Evolutionary conservation across 1,284 basidiomycete genomes (phyloP), one percentile per base, ranked within the genome.

Genomic region (Meira miltonrushii): DNA sequence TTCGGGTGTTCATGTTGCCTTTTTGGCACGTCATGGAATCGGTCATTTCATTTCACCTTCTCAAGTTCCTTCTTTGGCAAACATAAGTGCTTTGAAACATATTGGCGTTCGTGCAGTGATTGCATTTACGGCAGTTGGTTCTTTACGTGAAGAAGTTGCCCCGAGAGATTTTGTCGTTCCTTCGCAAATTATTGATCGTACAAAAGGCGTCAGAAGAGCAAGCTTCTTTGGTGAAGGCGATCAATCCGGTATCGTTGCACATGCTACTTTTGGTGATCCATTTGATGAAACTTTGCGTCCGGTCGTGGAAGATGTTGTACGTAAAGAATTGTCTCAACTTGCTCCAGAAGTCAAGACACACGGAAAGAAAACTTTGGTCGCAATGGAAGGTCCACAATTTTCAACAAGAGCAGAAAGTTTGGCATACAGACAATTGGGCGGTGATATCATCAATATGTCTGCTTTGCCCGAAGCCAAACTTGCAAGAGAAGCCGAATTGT

Each of bases 351-450:
- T 75, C 28, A 63, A 65, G 17, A 68, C 75, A 23, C 90, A 93
- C 79, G 85, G 84, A 17, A 86, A 84, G 48, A 93, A 89, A 82
- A 88, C 86, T 10, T 86, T 95, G 57, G 87, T 98, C 44, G 94
- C 91, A 78, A 98, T 98, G 92, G 94, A 98, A 77, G 94, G 94
- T 2, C 92, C 90, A 25, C 88, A 91, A 81, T 94, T 89, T 80
- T 81, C 90, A 56, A 98, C 94, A 4, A 83, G 94, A 39, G 95
- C 94, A 19, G 94, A 98, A 83, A 92, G 89, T 72, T 75, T 85
- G 71, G 94, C 97, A 92, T 96, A 97, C 80, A 84, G 92, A 41
- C 82, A 84, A 57, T 92, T 89, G 87, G 93, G 92, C 12, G 94
- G 87, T 6, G 75, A 77, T 55, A 74, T 77, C 17, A 77, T 77